Percentiles rank a stretch among this genome's conserved stretches.
Conservation (phyloP, 805 yeast species). For the Maudiozyma barnettii region DNA sequence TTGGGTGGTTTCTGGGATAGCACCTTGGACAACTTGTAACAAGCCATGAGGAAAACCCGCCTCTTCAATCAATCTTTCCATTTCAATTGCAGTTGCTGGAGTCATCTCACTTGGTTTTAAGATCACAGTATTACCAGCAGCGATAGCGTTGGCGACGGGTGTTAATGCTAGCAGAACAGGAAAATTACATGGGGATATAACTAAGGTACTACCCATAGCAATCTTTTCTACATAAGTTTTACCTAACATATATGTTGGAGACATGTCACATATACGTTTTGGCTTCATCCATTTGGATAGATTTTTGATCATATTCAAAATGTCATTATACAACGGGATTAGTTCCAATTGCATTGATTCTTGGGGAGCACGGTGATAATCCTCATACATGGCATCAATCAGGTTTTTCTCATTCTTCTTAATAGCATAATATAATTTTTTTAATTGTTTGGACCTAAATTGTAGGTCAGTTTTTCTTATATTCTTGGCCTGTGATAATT, state of each 20-base stretch:
- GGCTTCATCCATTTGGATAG: conserved; percentile 56
- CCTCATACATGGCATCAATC: conserved; percentile 49
- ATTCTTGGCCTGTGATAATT: conserved; percentile 9
- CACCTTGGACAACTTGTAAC: conserved; percentile 64
- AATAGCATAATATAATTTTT: conserved; percentile 56
- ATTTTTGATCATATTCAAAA: conserved; percentile 47
- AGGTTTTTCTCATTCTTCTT: conserved; percentile 48
- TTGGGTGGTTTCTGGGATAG: conserved; percentile 48
- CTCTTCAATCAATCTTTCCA: conserved; percentile 45
- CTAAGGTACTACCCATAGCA: conserved; percentile 57
- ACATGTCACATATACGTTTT: conserved; percentile 28
- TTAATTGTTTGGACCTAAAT: conserved; percentile 51
- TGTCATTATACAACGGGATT: conserved; percentile 41
- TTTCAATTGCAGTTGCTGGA: conserved; percentile 48
- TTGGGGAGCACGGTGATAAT: conserved; percentile 52
- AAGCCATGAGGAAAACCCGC: conserved; percentile 45
- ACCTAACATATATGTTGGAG: conserved; percentile 30
- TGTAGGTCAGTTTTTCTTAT: conserved; percentile 13
- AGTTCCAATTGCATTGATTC: conserved; percentile 61
- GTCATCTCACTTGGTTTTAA: conserved; percentile 68
- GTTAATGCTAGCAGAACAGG: conserved; percentile 52
- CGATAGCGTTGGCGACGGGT: conserved; percentile 71
- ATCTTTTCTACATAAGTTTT: conserved; percentile 31
- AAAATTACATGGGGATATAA: conserved; percentile 38
- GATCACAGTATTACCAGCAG: conserved; percentile 76